Base-by-base conservation (phyloP, 2,329 filamentous ascomycete species). In the Hortaea sp. region DNA sequence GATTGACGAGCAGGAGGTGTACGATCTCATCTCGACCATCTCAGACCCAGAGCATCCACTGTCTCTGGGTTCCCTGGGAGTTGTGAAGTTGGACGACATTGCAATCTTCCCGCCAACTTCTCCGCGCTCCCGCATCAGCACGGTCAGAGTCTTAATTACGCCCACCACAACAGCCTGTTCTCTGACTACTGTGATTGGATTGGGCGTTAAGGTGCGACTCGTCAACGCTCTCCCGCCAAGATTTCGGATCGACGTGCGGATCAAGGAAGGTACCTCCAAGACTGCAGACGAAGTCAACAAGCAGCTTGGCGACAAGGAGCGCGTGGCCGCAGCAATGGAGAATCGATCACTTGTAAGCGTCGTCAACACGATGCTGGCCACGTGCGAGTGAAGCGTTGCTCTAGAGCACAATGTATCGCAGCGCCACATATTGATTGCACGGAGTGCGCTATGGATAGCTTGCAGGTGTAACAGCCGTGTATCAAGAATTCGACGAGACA, bases 121-220 rank as follows among this genome's bases (percentile, higher is more conserved):
- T 32, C 70, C 72, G 50, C 71, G 71, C 72, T 69, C 80, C 61
- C 62, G 77, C 77, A 70, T 88, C 72, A 69, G 82, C 73, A 81
- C 77, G 35, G 88, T 97, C 32, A 77, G 83, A 3, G 88, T 98
- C 39, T 79, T 94, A 59, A 84, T 98, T 56, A 98, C 92, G 7
- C 92, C 92, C 7, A 98, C 92, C 28, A 92, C 97, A 61, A 94
- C 90, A 11, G 92, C 97, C 68, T 98, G 92, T 72, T 94, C 87
- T 43, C 78, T 98, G 37, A 92, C 92, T 30, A 98, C 92, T 0
- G 88, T 98, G 49, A 95, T 98, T 59, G 92, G 92, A 0, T 76
- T 98, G 11, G 92, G 89, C 10, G 88, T 98, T 20, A 81, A 92
- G 39, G 89, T 95, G 38, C 80, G 92, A 27, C 76, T 98, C 27